These are phyloP conservation scores for Durusdinium trenchii DNA, from an alignment of 73 alveolate genomes.

Conservation along the genomic window DNA sequence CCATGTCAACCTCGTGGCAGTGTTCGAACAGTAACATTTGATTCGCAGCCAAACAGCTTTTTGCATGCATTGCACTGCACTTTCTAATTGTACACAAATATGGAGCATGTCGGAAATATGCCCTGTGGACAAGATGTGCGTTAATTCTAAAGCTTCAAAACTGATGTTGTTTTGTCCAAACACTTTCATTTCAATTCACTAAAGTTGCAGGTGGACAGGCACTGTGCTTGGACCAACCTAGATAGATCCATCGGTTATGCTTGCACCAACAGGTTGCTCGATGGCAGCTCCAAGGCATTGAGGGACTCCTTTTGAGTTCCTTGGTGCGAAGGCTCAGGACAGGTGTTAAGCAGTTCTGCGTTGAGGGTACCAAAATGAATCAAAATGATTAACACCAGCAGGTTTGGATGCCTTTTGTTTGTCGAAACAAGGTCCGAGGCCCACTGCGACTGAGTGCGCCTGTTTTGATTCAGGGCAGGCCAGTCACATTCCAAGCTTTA, in stretches of 20 bases:
- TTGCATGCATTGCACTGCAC: not conserved
- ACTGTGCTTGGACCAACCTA: not conserved
- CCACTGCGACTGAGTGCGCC: constrained; percentile 31
- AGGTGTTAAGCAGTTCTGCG: no score
- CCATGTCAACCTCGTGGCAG: no score
- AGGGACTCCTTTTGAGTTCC: constrained; percentile 25
- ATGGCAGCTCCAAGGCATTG: constrained; percentile 47
- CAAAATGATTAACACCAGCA: no score
- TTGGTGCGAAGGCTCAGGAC: not conserved
- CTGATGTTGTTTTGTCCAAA: not conserved
- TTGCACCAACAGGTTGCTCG: constrained; percentile 12
- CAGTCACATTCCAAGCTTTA: no score
- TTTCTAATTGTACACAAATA: not conserved
- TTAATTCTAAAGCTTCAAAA: not conserved
- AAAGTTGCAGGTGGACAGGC: not conserved
- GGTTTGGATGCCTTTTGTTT: not conserved
- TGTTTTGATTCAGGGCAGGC: no score
- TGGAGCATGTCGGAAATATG: not conserved
- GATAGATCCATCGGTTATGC: not conserved
- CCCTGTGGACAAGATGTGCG: not conserved
- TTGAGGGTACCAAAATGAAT: no score
- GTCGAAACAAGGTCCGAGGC: constrained; percentile 1
- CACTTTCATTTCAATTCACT: not conserved
- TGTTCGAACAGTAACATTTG: no score
- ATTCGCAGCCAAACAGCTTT: not conserved